phyloP scores from a whole-genome alignment of 352 stramenopile species.

The Elongisporangium prolatum region DNA sequence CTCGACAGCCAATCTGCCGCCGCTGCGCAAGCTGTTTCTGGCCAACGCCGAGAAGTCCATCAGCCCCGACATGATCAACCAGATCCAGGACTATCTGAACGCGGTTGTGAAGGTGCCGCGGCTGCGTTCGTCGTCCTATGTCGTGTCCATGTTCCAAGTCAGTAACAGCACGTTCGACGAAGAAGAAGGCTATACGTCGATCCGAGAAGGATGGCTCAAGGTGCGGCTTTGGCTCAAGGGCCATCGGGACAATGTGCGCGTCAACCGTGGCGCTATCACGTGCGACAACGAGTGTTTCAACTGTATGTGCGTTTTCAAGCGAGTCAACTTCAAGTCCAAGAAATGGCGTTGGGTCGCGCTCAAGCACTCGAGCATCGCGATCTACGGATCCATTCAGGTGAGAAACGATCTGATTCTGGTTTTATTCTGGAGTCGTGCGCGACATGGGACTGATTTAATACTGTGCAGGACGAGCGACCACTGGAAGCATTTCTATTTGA shows the following conservation, averaged over 20 bases:
- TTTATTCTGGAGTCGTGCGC: background rate
- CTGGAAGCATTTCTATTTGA: constrained; percentile 78
- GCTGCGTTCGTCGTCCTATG: constrained; percentile 59
- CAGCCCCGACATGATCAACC: constrained; percentile 64
- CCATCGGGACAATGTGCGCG: constrained; percentile 80
- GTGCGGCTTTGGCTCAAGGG: constrained; percentile 82
- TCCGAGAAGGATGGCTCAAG: constrained; percentile 81
- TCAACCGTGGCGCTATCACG: constrained; percentile 66
- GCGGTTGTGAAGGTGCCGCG: constrained; percentile 56
- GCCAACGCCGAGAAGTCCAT: constrained; percentile 72
- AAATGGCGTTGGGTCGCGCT: constrained; percentile 79
- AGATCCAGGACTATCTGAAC: constrained; percentile 75
- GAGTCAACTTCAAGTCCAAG: constrained; percentile 78
- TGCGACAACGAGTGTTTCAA: constrained; percentile 89
- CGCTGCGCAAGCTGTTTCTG: constrained; percentile 79
- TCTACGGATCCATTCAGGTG: constrained; percentile 71
- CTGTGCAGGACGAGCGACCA: constrained; percentile 43
- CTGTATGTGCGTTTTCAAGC: constrained; percentile 87
- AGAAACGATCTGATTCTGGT: background rate
- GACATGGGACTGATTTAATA: background rate
- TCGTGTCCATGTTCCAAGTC: constrained; percentile 79
- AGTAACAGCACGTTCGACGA: constrained; percentile 82
- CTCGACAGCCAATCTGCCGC: constrained; percentile 19
- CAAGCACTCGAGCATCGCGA: constrained; percentile 75
- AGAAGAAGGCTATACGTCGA: constrained; percentile 73